phyloP scores from a whole-genome alignment of 2,329 filamentous ascomycete species.

The Mollisia scopiformis region DNA sequence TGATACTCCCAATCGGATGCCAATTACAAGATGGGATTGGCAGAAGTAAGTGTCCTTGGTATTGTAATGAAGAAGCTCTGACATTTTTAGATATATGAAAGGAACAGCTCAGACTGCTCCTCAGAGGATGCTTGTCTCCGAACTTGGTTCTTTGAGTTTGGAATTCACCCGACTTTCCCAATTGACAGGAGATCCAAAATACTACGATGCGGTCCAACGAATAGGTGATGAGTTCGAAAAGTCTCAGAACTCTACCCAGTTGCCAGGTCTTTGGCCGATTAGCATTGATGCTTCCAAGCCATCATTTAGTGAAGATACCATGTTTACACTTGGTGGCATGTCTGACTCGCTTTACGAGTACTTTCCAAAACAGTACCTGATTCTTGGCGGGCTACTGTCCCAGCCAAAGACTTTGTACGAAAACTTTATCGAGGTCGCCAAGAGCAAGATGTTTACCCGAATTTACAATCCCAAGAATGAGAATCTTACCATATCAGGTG shows the following conservation, averaged over 20 bases:
- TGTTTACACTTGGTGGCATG: constrained; percentile 59
- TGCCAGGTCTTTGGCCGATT: constrained; percentile 67
- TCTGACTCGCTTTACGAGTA: constrained; percentile 67
- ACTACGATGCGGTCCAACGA: constrained; percentile 63
- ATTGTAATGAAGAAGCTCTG: constrained; percentile 38
- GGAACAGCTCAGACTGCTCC: constrained; percentile 64
- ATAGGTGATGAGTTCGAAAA: constrained; percentile 58
- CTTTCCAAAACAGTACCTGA: constrained; percentile 64
- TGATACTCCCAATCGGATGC: constrained; percentile 93
- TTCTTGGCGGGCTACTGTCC: constrained; percentile 64
- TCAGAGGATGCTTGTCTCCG: constrained; percentile 56
- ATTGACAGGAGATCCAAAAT: constrained; percentile 62
- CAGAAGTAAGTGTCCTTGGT: constrained; percentile 51
- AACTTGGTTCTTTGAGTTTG: constrained; percentile 58
- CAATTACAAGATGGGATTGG: constrained; percentile 52
- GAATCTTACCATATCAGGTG: constrained; percentile 51
- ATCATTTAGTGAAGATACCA: constrained; percentile 56
- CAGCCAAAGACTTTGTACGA: constrained; percentile 52
- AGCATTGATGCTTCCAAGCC: constrained; percentile 55
- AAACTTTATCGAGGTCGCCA: constrained; percentile 48
- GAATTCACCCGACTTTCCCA: constrained; percentile 69
- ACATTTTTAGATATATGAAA: constrained; percentile 38
- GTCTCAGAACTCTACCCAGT: constrained; percentile 53
- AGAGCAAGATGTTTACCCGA: constrained; percentile 47
- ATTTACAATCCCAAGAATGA: constrained; percentile 42